phyloP scores from a whole-genome alignment of 2,329 filamentous ascomycete species.

The Fusarium nurragi region DNA sequence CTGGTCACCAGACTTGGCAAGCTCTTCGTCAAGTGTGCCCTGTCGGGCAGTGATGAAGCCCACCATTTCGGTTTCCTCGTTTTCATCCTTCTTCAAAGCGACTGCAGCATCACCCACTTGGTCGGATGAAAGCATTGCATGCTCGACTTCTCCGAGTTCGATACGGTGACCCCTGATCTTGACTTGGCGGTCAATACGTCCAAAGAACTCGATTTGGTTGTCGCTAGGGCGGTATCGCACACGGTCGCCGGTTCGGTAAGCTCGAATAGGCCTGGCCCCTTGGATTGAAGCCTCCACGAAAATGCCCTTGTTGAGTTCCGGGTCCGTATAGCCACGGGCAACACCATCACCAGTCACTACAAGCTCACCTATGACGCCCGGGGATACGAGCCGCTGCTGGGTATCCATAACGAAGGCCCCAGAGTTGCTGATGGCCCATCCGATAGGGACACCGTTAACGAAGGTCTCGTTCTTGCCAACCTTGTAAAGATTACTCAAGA shows the following conservation, averaged over 20 bases:
- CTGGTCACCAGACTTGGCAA: not conserved
- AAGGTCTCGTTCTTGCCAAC: not conserved
- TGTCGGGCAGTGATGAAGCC: not conserved
- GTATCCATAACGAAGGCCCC: not conserved
- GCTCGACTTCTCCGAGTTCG: slow-evolving; percentile 45
- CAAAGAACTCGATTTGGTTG: slow-evolving; percentile 35
- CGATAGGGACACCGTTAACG: slow-evolving; percentile 1
- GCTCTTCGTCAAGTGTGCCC: not conserved
- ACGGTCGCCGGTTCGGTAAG: slow-evolving; percentile 40
- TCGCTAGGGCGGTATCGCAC: slow-evolving; percentile 35
- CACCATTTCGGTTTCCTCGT: not conserved
- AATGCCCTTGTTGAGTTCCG: not conserved
- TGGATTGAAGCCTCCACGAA: not conserved
- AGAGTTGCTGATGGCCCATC: not conserved
- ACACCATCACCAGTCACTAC: not conserved
- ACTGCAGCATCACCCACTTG: not conserved
- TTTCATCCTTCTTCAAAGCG: not conserved
- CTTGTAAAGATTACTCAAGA: not conserved
- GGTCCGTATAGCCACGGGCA: not conserved
- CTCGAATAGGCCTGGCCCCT: not conserved
- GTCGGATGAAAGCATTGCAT: not conserved
- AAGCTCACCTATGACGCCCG: not conserved
- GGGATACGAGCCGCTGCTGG: not conserved
- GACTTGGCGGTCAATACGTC: slow-evolving; percentile 40
- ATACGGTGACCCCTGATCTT: slow-evolving; percentile 48